A percentile compares a stretch with the other conserved stretches of the same genome.
Conservation (phyloP, 164 flowering plant genomes). For the Stephania yunnanensis region DNA sequence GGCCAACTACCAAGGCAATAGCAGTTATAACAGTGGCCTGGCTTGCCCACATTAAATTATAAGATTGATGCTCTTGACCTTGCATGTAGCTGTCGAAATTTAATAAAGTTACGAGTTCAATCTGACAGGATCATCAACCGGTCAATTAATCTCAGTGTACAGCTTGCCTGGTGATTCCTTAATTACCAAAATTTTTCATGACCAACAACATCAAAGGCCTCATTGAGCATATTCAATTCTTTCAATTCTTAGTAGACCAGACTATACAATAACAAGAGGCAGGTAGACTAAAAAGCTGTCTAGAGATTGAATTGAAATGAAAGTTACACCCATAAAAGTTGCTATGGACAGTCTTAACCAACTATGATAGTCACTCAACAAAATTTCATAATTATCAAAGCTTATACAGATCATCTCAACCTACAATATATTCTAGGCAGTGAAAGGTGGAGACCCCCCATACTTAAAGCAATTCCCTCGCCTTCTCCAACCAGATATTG, state of each 20-base stretch:
- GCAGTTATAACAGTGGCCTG: not conserved
- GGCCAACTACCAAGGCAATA: not conserved
- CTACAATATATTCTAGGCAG: not conserved
- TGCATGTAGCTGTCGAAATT: not conserved
- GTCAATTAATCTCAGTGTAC: no score
- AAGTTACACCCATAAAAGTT: not conserved
- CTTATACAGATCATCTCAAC: not conserved
- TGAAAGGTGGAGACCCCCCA: not conserved
- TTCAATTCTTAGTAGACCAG: not conserved
- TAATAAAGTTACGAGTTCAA: no score
- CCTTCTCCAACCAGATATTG: conserved; percentile 62
- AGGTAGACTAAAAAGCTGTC: not conserved
- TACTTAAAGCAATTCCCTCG: conserved; percentile 36
- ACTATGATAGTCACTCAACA: no score
- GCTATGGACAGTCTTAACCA: not conserved
- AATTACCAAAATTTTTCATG: no score
- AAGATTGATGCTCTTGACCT: not conserved
- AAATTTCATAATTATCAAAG: no score
- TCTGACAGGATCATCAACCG: no score
- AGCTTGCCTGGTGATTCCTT: no score
- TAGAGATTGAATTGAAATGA: not conserved
- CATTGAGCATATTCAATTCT: not conserved
- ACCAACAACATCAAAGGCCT: no score
- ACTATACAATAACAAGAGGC: not conserved
- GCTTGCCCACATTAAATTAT: not conserved